phyloP scores from a whole-genome alignment of 2,329 filamentous ascomycete species.

The Aquanectria penicillioides region DNA sequence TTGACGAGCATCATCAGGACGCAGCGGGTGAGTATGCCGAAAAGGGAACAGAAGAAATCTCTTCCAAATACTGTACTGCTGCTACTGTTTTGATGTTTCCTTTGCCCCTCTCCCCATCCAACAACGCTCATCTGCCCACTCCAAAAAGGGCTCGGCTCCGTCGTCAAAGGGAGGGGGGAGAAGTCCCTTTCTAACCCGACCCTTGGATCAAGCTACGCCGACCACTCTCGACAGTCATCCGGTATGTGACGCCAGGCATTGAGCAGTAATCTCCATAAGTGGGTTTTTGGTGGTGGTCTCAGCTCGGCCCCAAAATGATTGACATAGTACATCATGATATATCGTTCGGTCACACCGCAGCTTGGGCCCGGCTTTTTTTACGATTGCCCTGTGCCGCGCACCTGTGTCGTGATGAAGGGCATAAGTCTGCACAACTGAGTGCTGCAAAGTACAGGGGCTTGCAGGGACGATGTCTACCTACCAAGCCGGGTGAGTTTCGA shows the following conservation, averaged over 20 bases:
- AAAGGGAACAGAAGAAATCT: background rate
- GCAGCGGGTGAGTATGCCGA: too few species aligned
- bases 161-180: constrained; percentile 1
- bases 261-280: constrained; percentile 41
- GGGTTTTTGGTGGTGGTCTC: constrained; percentile 36
- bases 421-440: constrained; percentile 11
- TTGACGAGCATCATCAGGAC: background rate
- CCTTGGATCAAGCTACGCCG: constrained; percentile 1
- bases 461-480: background rate
- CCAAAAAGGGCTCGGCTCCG: background rate
- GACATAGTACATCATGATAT: constrained; percentile 15
- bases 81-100: background rate
- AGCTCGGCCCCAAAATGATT: constrained; percentile 30
- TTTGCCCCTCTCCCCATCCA: background rate
- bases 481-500: background rate
- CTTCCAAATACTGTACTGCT: too few species aligned
- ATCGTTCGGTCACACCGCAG: constrained; percentile 25
- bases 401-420: background rate
- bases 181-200: background rate
- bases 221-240: too few species aligned
- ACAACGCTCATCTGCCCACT: background rate
- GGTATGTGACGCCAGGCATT: constrained; percentile 36
- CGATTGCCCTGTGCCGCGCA: constrained; percentile 11
- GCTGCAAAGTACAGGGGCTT: too few species aligned
- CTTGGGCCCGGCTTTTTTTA: constrained; percentile 12